Evolutionary conservation across 805 yeast species (phyloP), one percentile per base, ranked within the genome.

Genomic region (Candida nonsorbophila): DNA sequence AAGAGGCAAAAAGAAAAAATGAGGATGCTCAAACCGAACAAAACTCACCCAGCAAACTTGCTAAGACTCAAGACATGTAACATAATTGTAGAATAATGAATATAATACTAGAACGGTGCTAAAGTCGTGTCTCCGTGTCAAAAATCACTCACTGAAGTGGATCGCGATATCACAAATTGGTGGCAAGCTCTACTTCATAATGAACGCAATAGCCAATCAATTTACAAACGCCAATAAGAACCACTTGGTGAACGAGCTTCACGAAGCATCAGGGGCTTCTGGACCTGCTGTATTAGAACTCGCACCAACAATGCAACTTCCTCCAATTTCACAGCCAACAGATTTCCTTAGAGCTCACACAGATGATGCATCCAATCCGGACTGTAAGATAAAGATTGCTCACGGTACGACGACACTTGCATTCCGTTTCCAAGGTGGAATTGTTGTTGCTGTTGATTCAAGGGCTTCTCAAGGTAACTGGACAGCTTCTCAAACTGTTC

Each of bases 371-470:
- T 53, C 78, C 37, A 90, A 88, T 55, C 94, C 95, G 16, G 97
- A 87, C 53, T 88, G 95, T 62, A 83, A 79, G 50, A 90, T 92
- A 65, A 90, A 92, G 57, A 84, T 92, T 50, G 96, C 97, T 14
- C 98, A 92, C 60, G 98, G 98, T 57, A 92, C 98, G n/a, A 92
- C 98, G 5, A 92, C 98, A 9, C 69, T 92, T 47, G 96, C 97
- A 7, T 92, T 92, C 67, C 73, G 97, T 58, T 92, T 88, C 61
- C 78, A 90, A 62, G 96, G 90, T 16, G 98, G 98, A 14, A 88
- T 92, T 43, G 67, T 82, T 22, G 97, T 92, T 30, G 97, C 97
- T 0, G 98, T 92, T 7, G 98, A 92, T 64, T 87, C 97, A 24
- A 78, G 98, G 59, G 98, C 98, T 35, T 84, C 97, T 6, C 95